A percentile compares a stretch with the other conserved stretches of the same genome.
Evolutionary conservation across 1,284 basidiomycete species (phyloP).

Genomic region (Flammula alnicola): DNA sequence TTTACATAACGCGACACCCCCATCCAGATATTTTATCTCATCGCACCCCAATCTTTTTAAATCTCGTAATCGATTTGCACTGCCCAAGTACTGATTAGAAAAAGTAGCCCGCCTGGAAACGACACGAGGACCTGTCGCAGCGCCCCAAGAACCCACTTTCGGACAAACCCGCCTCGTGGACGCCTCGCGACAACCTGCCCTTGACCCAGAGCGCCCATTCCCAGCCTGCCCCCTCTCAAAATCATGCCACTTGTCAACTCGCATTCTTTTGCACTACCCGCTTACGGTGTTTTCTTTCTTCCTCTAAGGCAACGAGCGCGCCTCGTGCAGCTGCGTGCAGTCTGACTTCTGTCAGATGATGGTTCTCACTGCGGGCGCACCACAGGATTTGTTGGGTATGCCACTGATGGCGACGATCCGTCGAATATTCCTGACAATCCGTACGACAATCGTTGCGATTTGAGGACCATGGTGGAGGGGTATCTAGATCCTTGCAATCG

Average conservation of each 20-base stretch:
- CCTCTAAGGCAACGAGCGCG: background rate
- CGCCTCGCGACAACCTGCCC: slow-evolving; percentile 12
- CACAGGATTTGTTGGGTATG: background rate
- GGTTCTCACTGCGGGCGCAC: background rate
- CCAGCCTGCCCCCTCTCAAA: slow-evolving; percentile 4
- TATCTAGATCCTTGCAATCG: background rate
- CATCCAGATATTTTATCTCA: no score
- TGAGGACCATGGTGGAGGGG: background rate
- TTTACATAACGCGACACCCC: no score
- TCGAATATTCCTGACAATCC: background rate
- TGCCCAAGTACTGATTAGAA: background rate
- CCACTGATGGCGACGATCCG: background rate
- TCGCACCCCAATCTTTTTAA: no score
- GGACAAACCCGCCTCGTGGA: slow-evolving; percentile 11
- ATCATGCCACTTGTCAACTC: slow-evolving; percentile 5
- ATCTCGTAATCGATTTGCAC: background rate
- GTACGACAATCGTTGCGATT: background rate
- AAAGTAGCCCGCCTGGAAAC: background rate
- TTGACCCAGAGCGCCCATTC: slow-evolving; percentile 16
- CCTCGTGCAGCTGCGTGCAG: slow-evolving; percentile 1
- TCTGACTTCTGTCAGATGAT: background rate
- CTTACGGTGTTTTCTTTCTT: slow-evolving; percentile 3
- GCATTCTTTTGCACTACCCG: background rate
- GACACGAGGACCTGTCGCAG: background rate
- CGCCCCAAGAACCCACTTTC: slow-evolving; percentile 6